Conservation (phyloP, 1,284 basidiomycete species). For the Coniophora puteana region DNA sequence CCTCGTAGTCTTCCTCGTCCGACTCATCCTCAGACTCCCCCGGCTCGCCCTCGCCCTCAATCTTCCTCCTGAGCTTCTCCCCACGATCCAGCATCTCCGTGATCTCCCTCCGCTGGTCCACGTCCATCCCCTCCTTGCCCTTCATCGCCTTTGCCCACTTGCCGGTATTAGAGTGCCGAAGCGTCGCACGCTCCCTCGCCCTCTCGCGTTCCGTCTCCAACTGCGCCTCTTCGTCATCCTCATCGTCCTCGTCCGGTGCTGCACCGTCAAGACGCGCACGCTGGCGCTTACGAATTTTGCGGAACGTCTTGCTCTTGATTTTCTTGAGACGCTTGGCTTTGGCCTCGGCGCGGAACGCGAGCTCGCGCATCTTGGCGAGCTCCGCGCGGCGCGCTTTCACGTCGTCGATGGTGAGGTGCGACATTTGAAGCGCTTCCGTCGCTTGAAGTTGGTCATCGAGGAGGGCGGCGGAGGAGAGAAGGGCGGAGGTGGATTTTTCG, state of each 20-base stretch:
- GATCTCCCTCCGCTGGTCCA: constrained; percentile 68
- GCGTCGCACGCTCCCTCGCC: constrained; percentile 82
- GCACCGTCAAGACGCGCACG: constrained; percentile 53
- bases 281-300: constrained; percentile 82
- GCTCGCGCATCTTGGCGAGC: constrained; percentile 84
- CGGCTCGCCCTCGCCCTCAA: constrained; percentile 57
- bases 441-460: constrained; percentile 74
- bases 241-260: constrained; percentile 48
- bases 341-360: constrained; percentile 91
- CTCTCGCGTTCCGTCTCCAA: constrained; percentile 76
- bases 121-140: constrained; percentile 58
- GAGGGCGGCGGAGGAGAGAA: constrained; percentile 76
- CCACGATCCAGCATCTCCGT: constrained; percentile 76
- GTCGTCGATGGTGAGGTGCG: constrained; percentile 81
- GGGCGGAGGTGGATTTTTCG: constrained; percentile 75
- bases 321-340: constrained; percentile 91
- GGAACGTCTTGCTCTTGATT: constrained; percentile 95
- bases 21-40: constrained; percentile 43
- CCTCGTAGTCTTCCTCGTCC: constrained; percentile 37
- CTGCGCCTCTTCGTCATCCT: constrained; percentile 52
- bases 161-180: constrained; percentile 80
- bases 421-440: constrained; percentile 80
- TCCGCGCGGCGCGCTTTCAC: constrained; percentile 78
- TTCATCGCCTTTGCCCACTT: constrained; percentile 78
- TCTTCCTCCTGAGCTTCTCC: constrained; percentile 69